Conservation (phyloP, 441 rosid species). For the Erysimum pusillum region DNA sequence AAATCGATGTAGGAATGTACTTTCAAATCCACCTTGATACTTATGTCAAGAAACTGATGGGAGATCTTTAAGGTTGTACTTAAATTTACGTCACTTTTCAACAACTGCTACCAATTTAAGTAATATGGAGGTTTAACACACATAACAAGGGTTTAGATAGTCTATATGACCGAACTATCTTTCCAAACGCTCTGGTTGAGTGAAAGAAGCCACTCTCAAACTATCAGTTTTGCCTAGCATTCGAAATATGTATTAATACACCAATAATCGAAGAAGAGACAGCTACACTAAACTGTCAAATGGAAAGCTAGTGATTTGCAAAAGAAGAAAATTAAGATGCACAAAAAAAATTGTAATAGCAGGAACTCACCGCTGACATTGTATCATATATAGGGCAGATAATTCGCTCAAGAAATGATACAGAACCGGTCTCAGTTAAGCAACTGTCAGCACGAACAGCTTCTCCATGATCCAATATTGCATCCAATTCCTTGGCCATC, state of each 20-base stretch:
- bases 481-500: constrained; percentile 99
- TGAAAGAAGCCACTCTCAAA: constrained; percentile 22
- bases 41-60: constrained; percentile 31
- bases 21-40: constrained; percentile 6
- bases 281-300: constrained; percentile 20
- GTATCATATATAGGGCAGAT: constrained; percentile 80
- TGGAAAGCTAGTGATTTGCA: constrained; percentile 27
- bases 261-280: constrained; percentile 10
- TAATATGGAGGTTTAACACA: constrained; percentile 15
- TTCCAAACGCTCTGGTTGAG: constrained; percentile 31
- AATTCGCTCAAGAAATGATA: constrained; percentile 83
- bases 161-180: not conserved
- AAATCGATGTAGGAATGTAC: constrained; percentile 21
- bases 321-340: constrained; percentile 14
- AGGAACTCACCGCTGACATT: constrained; percentile 66
- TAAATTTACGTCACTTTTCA: constrained; percentile 21
- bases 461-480: constrained; percentile 87
- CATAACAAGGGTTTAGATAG: constrained; percentile 16
- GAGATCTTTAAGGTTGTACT: constrained; percentile 15
- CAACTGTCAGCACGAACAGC: constrained; percentile 80
- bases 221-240: constrained; percentile 1
- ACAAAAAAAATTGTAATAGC: constrained; percentile 15
- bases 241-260: constrained; percentile 8
- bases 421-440: constrained; percentile 64
- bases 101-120: not conserved